phyloP scores from a whole-genome alignment of 73 alveolate genomes.

The Paramecium sonneborni region DNA sequence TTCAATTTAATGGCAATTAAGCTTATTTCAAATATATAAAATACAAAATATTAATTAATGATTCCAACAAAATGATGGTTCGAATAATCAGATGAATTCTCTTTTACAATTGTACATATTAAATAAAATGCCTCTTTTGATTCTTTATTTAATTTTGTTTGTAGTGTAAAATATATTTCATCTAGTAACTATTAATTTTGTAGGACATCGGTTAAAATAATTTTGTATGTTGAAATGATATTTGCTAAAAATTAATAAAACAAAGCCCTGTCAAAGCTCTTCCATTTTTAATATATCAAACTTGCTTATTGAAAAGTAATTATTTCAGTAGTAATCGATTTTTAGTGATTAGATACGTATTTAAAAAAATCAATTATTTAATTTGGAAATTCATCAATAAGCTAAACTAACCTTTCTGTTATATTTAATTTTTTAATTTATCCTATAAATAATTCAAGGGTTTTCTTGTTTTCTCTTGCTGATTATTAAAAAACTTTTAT shows the following conservation, averaged over 20 bases:
- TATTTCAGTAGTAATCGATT: not conserved
- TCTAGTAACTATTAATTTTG: not conserved
- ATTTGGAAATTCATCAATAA: not conserved
- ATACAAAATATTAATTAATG: not conserved
- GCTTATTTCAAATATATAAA: not conserved
- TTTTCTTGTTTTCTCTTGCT: not conserved
- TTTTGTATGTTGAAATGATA: not conserved
- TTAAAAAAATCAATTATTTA: not conserved
- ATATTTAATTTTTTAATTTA: not conserved
- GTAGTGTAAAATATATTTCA: not conserved
- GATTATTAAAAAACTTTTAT: not conserved
- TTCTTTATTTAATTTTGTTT: not conserved
- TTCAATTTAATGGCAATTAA: not conserved
- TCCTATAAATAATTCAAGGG: not conserved
- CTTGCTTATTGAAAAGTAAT: not conserved
- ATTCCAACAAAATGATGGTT: not conserved
- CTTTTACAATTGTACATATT: not conserved
- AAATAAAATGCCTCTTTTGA: constrained; percentile 14
- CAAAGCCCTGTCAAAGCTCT: not conserved
- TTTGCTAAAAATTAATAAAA: not conserved
- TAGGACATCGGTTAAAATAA: not conserved
- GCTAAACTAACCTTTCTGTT: not conserved
- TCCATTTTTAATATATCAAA: not conserved
- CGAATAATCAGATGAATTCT: not conserved
- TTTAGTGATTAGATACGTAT: not conserved